Base-by-base conservation (phyloP, 306 rosid genomes). In the Quercus gilva region DNA sequence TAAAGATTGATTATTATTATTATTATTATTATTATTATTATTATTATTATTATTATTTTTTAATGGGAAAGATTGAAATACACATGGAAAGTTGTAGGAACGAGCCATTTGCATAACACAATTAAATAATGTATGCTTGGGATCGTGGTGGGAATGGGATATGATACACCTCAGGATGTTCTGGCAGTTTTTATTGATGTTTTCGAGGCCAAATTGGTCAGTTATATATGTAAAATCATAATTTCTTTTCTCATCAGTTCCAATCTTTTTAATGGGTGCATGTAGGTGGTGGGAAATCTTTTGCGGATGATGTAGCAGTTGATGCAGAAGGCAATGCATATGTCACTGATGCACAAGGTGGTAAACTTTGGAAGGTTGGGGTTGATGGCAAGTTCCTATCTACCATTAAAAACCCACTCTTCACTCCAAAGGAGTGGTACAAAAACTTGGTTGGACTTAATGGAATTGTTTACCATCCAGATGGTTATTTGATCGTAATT, bases 391-490 rank as follows among this genome's bases (percentile, higher is more conserved):
- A 89, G 43, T 78, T 90, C 37, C 5, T 89, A 45, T 89, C 94
- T 4, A 79, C 74, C 59, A 90, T 93, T n/a, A 87, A 76, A 79
- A 88, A 57, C 76, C 96, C 98, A 35, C 78, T 93, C 21, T 91
- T 95, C 79, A 69, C 73, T 37, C 69, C 89, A 56, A 91, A 91
- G 55, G 90, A 91, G 80, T 91, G 99, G 99, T 86, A 95, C 90
- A 95, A 83, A 74, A 84, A 74, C 89, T 74, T 88, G 71, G 69
- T 90, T 74, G 98, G 92, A 1, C 94, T 95, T 1, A 93, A 95
- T 45, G 99, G 98, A 29, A 95, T 91, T 33, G 93, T 95, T 28
- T 90, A 91, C 86, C 99, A 95, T 86, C 98, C 97, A 5, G 94
- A 90, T 75, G 96, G 99, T 37, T 95, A 78, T 67, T 85, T 95